A percentile compares a stretch with the other conserved stretches of the same genome.
Conservation (phyloP, 148 eudicot species). For the Rhododendron molle region DNA sequence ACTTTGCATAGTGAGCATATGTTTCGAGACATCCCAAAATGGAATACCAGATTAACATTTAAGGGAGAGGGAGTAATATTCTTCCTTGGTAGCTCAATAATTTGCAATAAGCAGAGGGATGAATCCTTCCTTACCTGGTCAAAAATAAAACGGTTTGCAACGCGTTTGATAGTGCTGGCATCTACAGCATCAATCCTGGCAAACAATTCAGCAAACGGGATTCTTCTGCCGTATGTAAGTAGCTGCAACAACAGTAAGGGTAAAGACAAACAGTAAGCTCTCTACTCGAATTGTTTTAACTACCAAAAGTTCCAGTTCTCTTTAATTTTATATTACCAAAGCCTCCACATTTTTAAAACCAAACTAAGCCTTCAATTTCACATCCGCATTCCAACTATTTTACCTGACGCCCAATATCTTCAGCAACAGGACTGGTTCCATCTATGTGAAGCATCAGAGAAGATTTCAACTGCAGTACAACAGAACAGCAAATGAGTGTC, state of each 20-base stretch:
- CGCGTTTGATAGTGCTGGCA: conserved; percentile 80
- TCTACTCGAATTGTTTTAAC: not conserved
- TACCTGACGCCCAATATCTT: conserved; percentile 98
- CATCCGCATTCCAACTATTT: not conserved
- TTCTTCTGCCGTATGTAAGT: conserved; percentile 90
- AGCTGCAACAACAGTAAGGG: conserved; percentile 50
- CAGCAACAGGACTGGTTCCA: conserved; percentile 89
- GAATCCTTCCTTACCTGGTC: conserved; percentile 49
- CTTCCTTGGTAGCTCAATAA: not conserved
- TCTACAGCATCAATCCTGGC: conserved; percentile 93
- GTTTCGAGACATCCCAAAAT: not conserved
- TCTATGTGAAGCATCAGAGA: conserved; percentile 83
- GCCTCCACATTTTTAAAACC: not conserved
- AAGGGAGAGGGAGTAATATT: not conserved
- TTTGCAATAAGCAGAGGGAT: not conserved
- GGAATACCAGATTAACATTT: not conserved
- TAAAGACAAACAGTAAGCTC: not conserved
- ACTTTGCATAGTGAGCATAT: not conserved
- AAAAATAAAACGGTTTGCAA: conserved; percentile 76
- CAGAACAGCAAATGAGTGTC: not conserved
- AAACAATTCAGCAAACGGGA: conserved; percentile 74
- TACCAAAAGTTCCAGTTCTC: not conserved
- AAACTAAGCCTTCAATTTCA: not conserved
- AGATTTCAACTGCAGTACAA: conserved; percentile 64
- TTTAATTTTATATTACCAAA: not conserved